These are phyloP conservation scores for Phlyctochytrium bullatum DNA, from an alignment of 192 early-diverging fungal species.

Conservation along the genomic window DNA sequence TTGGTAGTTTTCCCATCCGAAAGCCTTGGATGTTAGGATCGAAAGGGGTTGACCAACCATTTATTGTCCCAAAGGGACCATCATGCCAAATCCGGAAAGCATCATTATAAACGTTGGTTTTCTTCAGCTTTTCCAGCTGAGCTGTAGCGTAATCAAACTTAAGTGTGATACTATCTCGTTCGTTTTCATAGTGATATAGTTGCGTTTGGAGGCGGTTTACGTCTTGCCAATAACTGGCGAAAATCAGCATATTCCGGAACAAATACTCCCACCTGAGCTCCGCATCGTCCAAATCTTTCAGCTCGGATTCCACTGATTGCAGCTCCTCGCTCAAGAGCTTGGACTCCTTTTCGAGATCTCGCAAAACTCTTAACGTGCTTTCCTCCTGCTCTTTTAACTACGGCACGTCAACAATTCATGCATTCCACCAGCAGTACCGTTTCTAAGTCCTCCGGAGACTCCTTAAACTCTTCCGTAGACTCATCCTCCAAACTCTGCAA, in stretches of 20 bases:
- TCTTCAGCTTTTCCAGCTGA: slow-evolving; percentile 80
- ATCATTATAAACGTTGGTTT: slow-evolving; percentile 95
- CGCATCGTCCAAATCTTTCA: slow-evolving; percentile 27
- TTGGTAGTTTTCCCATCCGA: slow-evolving; percentile 75
- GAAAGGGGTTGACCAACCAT: slow-evolving; percentile 48
- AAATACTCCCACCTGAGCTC: slow-evolving; percentile 53
- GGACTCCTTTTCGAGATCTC: slow-evolving; percentile 55
- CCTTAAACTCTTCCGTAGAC: slow-evolving; percentile 30
- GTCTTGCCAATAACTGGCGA: slow-evolving; percentile 57
- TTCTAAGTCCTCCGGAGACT: slow-evolving; percentile 43
- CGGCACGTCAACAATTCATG: slow-evolving; percentile 7
- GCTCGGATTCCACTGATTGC: slow-evolving; percentile 19
- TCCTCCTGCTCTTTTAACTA: slow-evolving; percentile 43
- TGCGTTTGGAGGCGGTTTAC: slow-evolving; percentile 70
- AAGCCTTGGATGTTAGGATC: slow-evolving; percentile 47
- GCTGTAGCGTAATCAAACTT: slow-evolving; percentile 72
- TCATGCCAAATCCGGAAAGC: slow-evolving; percentile 85
- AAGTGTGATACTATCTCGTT: slow-evolving; percentile 76
- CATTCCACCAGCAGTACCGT: background rate
- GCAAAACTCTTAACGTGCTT: slow-evolving; percentile 42
- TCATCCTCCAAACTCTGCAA: background rate
- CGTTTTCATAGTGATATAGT: slow-evolving; percentile 64
- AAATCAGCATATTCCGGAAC: slow-evolving; percentile 18
- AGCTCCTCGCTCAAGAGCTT: slow-evolving; percentile 50
- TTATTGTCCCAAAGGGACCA: slow-evolving; percentile 88